Percentiles rank a stretch among this genome's conserved stretches.
Conservation (phyloP, 208 protist species). For the Acanthamoeba quina region DNA sequence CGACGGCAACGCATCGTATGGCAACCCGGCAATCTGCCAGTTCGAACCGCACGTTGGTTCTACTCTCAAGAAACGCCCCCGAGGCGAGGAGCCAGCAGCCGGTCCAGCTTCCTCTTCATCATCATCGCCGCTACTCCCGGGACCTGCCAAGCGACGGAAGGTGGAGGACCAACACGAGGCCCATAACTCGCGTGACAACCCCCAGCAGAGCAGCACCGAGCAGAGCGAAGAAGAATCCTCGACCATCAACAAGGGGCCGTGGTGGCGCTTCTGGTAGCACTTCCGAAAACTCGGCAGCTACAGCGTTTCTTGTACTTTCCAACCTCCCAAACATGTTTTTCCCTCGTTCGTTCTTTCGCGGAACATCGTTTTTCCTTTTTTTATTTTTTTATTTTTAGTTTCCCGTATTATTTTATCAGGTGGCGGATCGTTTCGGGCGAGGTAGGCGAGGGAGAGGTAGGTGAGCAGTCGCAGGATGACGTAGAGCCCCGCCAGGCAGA, state of each 20-base stretch:
- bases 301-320: too few relatives aligned
- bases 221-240: neutral
- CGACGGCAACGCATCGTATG: neutral
- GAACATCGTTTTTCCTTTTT: too few relatives aligned
- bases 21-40: neutral
- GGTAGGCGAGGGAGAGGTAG: conserved; percentile 13
- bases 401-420: conserved; percentile 7
- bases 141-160: neutral
- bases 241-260: neutral
- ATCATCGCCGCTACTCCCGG: neutral
- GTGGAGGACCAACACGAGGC: neutral
- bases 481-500: conserved; percentile 18
- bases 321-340: too few relatives aligned
- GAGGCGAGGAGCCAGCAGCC: neutral
- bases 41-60: neutral
- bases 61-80: neutral
- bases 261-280: neutral
- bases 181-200: neutral
- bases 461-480: conserved; percentile 41
- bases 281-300: too few relatives aligned
- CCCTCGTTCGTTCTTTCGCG: too few relatives aligned
- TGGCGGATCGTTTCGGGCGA: conserved; percentile 1
- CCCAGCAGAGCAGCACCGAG: neutral
- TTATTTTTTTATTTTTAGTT: too few relatives aligned
- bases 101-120: neutral